A percentile compares a stretch with the other conserved stretches of the same genome.
phyloP scores from a whole-genome alignment of 2,329 filamentous ascomycete genomes.

The Pseudophaeomoniella oleicola region DNA sequence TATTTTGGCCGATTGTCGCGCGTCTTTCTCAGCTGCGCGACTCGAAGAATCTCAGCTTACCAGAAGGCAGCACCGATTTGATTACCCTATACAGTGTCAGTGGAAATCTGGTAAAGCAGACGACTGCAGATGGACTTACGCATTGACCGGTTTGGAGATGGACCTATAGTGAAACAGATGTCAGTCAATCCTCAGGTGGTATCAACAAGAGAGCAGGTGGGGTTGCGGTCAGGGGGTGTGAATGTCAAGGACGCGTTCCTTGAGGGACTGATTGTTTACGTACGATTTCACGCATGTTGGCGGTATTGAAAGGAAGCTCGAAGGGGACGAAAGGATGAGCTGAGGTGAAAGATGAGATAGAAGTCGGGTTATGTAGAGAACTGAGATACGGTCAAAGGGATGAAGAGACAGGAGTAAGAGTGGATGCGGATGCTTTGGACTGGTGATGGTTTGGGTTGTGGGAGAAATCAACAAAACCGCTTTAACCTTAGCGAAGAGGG shows the following conservation, averaged over 20 bases:
- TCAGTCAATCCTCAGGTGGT: no score
- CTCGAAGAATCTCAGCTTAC: conserved; percentile 38
- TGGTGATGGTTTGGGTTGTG: no score
- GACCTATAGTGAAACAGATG: conserved; percentile 52
- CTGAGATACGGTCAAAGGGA: no score
- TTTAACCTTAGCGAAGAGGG: no score
- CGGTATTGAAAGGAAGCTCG: conserved; percentile 9
- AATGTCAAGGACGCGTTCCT: conserved; percentile 21
- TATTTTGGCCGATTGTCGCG: conserved; percentile 6
- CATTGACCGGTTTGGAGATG: conserved; percentile 99
- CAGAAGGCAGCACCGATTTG: conserved; percentile 99
- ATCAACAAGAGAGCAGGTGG: conserved; percentile 15
- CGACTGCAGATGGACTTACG: conserved; percentile 43
- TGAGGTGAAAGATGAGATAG: no score
- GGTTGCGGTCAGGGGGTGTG: conserved; percentile 15
- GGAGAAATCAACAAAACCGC: no score
- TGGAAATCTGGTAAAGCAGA: conserved; percentile 16
- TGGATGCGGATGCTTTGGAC: no score
- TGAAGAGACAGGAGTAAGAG: no score
- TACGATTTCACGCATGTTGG: conserved; percentile 63
- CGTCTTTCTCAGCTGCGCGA: conserved; percentile 1
- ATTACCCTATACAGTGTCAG: conserved; percentile 60
- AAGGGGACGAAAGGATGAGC: no score
- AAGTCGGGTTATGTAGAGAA: no score
- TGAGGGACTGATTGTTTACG: conserved; percentile 26